Conservation (phyloP, 2,329 filamentous ascomycete genomes). For the Cladosporium sp. region DNA sequence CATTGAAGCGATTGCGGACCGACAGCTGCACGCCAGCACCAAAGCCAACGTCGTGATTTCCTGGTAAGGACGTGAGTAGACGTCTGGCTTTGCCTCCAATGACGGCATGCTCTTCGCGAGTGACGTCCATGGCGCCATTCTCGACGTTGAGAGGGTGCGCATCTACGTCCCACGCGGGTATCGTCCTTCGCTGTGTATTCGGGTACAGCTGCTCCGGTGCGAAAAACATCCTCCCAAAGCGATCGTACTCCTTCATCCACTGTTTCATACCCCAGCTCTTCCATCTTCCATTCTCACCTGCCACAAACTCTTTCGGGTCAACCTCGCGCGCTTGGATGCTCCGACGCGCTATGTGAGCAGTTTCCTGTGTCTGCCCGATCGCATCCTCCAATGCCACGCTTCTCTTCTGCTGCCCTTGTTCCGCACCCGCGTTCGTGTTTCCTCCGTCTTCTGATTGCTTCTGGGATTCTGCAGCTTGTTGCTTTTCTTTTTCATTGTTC, state of each 20-base stretch:
- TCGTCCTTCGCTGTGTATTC: conserved; percentile 14
- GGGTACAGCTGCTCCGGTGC: conserved; percentile 31
- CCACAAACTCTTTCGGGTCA: conserved; percentile 24
- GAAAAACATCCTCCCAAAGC: conserved; percentile 83
- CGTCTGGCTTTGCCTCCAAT: conserved; percentile 64
- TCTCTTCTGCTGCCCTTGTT: conserved; percentile 11
- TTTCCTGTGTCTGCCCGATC: conserved; percentile 1
- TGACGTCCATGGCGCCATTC: conserved; percentile 51
- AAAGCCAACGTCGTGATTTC: conserved; percentile 93
- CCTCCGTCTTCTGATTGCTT: conserved; percentile 52
- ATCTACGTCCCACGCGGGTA: conserved; percentile 19
- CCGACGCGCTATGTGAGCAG: not conserved
- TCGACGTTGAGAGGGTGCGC: conserved; percentile 11
- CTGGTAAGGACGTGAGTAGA: conserved; percentile 77
- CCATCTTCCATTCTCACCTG: conserved; percentile 38
- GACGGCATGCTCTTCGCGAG: conserved; percentile 47
- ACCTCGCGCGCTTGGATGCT: conserved; percentile 7
- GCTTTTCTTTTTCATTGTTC: conserved; percentile 7
- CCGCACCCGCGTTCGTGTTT: not conserved
- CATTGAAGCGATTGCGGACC: conserved; percentile 75
- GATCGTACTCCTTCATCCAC: conserved; percentile 79
- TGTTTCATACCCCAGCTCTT: conserved; percentile 71
- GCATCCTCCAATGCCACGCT: conserved; percentile 14
- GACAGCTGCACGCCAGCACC: conserved; percentile 74
- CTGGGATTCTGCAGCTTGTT: conserved; percentile 33